Evolutionary conservation across 2,329 filamentous ascomycete genomes (phyloP).

Genomic region (Fusarium domesticum): DNA sequence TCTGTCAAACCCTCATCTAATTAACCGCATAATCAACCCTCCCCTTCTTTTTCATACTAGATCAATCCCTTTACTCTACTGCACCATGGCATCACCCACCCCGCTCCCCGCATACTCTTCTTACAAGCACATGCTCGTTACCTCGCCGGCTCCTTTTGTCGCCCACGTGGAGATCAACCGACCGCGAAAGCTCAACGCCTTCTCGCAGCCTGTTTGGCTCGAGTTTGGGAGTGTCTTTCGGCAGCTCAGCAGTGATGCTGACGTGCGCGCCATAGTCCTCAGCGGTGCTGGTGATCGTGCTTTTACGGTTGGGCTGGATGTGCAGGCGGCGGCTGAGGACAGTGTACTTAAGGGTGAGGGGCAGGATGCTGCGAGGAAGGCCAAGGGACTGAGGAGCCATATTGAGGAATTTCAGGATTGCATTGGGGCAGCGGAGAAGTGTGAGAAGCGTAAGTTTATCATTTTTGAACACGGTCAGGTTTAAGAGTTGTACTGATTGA

Average conservation of each 20-base stretch:
- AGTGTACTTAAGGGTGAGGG: slow-evolving; percentile 39
- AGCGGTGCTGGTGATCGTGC: slow-evolving; percentile 78
- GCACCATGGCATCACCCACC: slow-evolving; percentile 23
- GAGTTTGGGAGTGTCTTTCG: slow-evolving; percentile 73
- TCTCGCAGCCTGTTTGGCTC: slow-evolving; percentile 80
- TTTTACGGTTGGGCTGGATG: slow-evolving; percentile 84
- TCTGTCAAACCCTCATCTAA: background rate
- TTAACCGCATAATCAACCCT: too few species aligned
- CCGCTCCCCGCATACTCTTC: slow-evolving; percentile 39
- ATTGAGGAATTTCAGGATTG: slow-evolving; percentile 78
- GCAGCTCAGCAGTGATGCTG: slow-evolving; percentile 66
- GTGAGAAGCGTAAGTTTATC: slow-evolving; percentile 71
- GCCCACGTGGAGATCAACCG: slow-evolving; percentile 93
- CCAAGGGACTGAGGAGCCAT: slow-evolving; percentile 60
- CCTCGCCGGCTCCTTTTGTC: slow-evolving; percentile 68
- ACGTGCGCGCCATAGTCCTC: slow-evolving; percentile 74
- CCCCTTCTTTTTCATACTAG: background rate
- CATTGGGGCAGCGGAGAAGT: slow-evolving; percentile 73
- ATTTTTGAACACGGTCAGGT: too few species aligned
- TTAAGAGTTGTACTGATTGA: background rate
- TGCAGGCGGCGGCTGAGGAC: slow-evolving; percentile 63
- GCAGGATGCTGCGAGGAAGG: slow-evolving; percentile 62
- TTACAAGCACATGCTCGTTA: slow-evolving; percentile 70
- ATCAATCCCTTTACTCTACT: background rate
- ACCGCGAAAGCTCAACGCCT: slow-evolving; percentile 83